phyloP scores from a whole-genome alignment of 306 rosid genomes.

The Malus sylvestris region DNA sequence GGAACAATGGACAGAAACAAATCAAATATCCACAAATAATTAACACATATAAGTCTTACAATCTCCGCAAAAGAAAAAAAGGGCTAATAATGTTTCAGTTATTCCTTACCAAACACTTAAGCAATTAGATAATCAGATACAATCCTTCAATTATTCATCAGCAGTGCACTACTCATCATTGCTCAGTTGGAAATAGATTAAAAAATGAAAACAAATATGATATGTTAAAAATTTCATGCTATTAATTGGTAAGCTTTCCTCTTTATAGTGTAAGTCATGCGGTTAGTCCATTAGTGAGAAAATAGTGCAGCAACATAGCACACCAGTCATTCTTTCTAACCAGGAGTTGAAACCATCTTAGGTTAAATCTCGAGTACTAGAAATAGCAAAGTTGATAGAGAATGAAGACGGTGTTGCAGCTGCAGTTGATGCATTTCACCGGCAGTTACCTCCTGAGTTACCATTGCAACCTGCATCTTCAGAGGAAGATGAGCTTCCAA shows the following conservation, averaged over 20 bases:
- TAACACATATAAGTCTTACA: not conserved
- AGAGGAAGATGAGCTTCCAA: constrained; percentile 37
- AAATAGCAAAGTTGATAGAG: constrained; percentile 68
- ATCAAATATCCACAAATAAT: not conserved
- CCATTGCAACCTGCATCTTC: constrained; percentile 52
- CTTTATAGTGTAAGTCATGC: not conserved
- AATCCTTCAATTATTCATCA: not conserved
- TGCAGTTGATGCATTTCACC: constrained; percentile 87
- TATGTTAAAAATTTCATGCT: not conserved
- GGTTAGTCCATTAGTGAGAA: not conserved
- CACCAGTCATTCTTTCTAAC: constrained; percentile 1
- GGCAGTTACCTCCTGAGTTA: constrained; percentile 69
- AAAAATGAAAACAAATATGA: not conserved
- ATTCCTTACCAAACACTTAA: too few species aligned
- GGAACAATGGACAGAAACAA: too few species aligned
- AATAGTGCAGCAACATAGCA: not conserved
- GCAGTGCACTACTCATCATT: not conserved
- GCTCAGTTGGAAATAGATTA: not conserved
- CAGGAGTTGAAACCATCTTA: constrained; percentile 15
- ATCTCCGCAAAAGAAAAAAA: too few species aligned
- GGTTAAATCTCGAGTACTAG: constrained; percentile 70
- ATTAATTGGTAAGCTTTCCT: not conserved
- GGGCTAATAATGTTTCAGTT: too few species aligned
- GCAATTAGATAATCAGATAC: not conserved
- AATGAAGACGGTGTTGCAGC: constrained; percentile 91